Conservation (phyloP, 2,329 filamentous ascomycete species). For the Furcasterigmium furcatum region DNA sequence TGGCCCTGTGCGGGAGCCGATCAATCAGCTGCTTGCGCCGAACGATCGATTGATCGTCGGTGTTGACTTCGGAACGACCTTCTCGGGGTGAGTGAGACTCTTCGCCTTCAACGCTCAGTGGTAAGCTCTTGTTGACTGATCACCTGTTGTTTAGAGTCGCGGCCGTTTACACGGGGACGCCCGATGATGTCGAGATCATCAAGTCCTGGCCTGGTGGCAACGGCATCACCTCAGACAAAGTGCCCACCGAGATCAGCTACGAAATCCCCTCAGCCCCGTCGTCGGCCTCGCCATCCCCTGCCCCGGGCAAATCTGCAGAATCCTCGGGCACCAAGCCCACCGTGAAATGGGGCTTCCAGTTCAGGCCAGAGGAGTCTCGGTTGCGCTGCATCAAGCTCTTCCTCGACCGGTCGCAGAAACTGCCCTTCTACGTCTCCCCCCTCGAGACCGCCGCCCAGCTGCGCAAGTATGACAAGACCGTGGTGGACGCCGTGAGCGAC, state of each 20-base stretch:
- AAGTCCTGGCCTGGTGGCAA: slow-evolving; percentile 83
- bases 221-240: slow-evolving; percentile 85
- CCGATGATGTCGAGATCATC: slow-evolving; percentile 80
- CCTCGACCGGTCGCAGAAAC: slow-evolving; percentile 74
- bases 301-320: slow-evolving; percentile 28
- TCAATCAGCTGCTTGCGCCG: slow-evolving; percentile 45
- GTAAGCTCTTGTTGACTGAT: background rate
- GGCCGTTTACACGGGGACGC: slow-evolving; percentile 70
- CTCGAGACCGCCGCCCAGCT: slow-evolving; percentile 75
- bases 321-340: slow-evolving; percentile 40
- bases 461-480: slow-evolving; percentile 71
- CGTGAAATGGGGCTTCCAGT: slow-evolving; percentile 79
- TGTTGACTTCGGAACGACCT: slow-evolving; percentile 83
- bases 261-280: slow-evolving; percentile 15
- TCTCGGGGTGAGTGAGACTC: slow-evolving; percentile 41
- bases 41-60: slow-evolving; percentile 71
- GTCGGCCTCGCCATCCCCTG: slow-evolving; percentile 6
- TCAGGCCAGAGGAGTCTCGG: slow-evolving; percentile 72
- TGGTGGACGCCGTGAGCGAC: slow-evolving; percentile 75
- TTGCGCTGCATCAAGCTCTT: slow-evolving; percentile 83
- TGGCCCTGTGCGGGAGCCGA: slow-evolving; percentile 55
- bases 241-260: slow-evolving; percentile 75
- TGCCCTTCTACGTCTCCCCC: slow-evolving; percentile 77
- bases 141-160: slow-evolving; percentile 49
- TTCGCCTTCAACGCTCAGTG: no score